phyloP scores from a whole-genome alignment of 176 grass and related monocot genomes.

The Thinopyrum elongatum region DNA sequence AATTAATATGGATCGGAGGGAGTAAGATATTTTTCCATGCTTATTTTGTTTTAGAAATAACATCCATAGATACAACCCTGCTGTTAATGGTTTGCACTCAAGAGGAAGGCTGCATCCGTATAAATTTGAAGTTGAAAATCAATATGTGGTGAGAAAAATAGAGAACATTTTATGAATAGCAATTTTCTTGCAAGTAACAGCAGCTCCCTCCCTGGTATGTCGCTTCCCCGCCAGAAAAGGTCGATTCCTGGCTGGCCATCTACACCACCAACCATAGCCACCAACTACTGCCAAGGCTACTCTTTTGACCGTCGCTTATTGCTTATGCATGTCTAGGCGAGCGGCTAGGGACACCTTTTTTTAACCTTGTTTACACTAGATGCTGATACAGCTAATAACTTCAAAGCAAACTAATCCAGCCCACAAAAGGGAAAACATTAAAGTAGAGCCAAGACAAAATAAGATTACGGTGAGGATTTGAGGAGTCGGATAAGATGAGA shows the following conservation, averaged over 20 bases:
- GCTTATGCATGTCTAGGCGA: not conserved
- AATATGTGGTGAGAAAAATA: not conserved
- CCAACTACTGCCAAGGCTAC: not conserved
- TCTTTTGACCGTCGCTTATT: not conserved
- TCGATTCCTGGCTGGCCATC: not conserved
- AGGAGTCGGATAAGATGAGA: not conserved
- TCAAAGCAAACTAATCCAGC: not conserved
- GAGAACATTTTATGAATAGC: not conserved
- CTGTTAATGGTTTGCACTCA: constrained; percentile 11
- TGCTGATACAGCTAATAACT: not conserved
- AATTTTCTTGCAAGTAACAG: not conserved
- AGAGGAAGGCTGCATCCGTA: not conserved
- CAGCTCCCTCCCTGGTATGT: not conserved
- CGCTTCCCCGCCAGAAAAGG: not conserved
- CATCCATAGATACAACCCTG: not conserved
- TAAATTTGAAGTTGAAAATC: not conserved
- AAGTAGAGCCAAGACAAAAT: constrained; percentile 10
- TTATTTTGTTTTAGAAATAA: not conserved
- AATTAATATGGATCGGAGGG: too few relatives aligned
- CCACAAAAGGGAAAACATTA: not conserved
- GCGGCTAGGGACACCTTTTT: not conserved
- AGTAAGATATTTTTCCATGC: not conserved
- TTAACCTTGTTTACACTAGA: not conserved
- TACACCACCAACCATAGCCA: not conserved
- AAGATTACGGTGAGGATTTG: not conserved